Evolutionary conservation across 2,329 filamentous ascomycete species (phyloP).

Genomic region (Ophidiomyces ophidiicola): DNA sequence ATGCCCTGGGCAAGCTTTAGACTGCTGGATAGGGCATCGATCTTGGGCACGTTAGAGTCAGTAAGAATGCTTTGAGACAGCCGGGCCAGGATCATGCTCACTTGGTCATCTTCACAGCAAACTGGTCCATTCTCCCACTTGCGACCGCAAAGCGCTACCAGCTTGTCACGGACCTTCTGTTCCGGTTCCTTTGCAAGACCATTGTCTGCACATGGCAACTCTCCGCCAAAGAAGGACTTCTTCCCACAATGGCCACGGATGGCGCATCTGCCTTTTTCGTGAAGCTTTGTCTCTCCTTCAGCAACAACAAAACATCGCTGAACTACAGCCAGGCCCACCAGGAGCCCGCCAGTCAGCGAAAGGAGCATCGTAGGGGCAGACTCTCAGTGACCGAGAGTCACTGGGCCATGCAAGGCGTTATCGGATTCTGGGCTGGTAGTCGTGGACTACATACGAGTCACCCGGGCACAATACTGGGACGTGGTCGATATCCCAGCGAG

Average conservation of each 20-base stretch:
- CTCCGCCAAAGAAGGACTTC: slow-evolving; percentile 75
- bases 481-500: too few relatives aligned
- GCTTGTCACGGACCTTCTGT: slow-evolving; percentile 56
- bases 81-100: slow-evolving; percentile 25
- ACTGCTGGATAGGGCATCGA: slow-evolving; percentile 69
- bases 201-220: slow-evolving; percentile 89
- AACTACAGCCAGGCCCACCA: slow-evolving; percentile 10
- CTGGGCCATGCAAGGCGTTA: not conserved
- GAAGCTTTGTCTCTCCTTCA: slow-evolving; percentile 39
- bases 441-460: slow-evolving; percentile 1
- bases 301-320: slow-evolving; percentile 8
- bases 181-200: slow-evolving; percentile 64
- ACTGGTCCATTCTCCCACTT: slow-evolving; percentile 76
- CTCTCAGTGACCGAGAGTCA: not conserved
- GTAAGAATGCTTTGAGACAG: not conserved
- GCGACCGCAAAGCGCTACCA: slow-evolving; percentile 73
- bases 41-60: slow-evolving; percentile 36
- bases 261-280: slow-evolving; percentile 79
- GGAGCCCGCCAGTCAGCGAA: slow-evolving; percentile 3
- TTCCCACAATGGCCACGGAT: slow-evolving; percentile 87
- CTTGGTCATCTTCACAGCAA: slow-evolving; percentile 75
- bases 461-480: not conserved
- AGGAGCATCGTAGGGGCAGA: not conserved
- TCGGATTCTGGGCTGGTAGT: too few relatives aligned
- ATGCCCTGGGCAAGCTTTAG: slow-evolving; percentile 77